Base-by-base conservation (phyloP, 23 red algal genomes). In the Cyanidioschyzon merolae region DNA sequence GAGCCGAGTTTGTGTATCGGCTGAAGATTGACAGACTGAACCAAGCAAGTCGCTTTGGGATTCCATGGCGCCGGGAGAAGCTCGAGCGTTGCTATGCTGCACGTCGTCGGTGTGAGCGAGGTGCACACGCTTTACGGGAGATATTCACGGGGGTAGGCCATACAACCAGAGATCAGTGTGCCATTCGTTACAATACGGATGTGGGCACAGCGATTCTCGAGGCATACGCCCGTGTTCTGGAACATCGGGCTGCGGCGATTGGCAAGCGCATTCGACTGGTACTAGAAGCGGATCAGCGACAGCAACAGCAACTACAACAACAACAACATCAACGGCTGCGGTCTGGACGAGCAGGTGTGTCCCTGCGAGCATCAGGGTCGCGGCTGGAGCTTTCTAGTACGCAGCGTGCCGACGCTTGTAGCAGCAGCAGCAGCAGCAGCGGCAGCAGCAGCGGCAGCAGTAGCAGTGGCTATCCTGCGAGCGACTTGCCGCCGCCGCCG, bases 101-200 rank as follows among this genome's bases (percentile, higher is more conserved):
- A 3, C 63, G 63, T 3, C 63, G 63, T 3, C 63, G 63, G 16
- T 71, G 63, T 27, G 32, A 71, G 32, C 63, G 63, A 7, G 63
- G 63, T 3, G 63, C 63, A 27, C 63, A 71, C 29, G 63, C 63
- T 27, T 27, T 71, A 7, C 63, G 63, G 2, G 63, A 71, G 30
- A 12, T 35, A 35, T 71, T 71, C 29, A 87, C 92, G n/a, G 80
- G 82, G 37, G 90, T 96, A 82, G 68, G 80, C 63, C 92, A 90
- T 74, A 96, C 92, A 27, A 84, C 83, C 37, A 68, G 89, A 75
- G 87, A 96, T 57, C 85, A 88, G 84, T 77, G 87, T 1, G 87
- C 87, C 77, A 90, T 96, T 71, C 86, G 87, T 67, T 39, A 87
- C 76, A 96, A 96, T 76, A 76, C 77, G 58, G 92, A 96, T 58